These are phyloP conservation scores for Neocatenulostroma microsporum DNA, from an alignment of 2,329 filamentous ascomycete species.

Conservation along the genomic window DNA sequence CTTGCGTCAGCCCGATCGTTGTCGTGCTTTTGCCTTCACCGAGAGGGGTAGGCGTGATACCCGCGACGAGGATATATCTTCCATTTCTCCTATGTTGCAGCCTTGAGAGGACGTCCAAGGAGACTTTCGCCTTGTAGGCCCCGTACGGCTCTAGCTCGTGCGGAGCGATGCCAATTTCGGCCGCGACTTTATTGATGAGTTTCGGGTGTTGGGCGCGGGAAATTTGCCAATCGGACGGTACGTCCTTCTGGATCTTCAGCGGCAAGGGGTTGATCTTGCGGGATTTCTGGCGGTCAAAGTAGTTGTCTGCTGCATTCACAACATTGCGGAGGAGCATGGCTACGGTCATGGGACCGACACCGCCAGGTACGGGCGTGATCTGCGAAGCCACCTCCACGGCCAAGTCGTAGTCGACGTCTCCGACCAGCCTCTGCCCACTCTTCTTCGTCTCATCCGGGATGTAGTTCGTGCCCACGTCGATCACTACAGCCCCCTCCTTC, in stretches of 20 bases:
- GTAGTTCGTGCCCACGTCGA: slow-evolving; percentile 97
- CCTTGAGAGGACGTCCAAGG: slow-evolving; percentile 70
- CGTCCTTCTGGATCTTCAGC: slow-evolving; percentile 67
- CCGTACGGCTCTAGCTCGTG: slow-evolving; percentile 93
- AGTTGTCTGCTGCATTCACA: slow-evolving; percentile 71
- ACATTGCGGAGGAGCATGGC: slow-evolving; percentile 97
- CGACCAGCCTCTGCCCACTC: slow-evolving; percentile 83
- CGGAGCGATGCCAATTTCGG: slow-evolving; percentile 78
- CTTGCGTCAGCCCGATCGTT: slow-evolving; percentile 90
- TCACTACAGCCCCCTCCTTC: slow-evolving; percentile 89
- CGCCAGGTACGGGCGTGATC: slow-evolving; percentile 93
- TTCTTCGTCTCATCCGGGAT: slow-evolving; percentile 83
- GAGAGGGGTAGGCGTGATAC: slow-evolving; percentile 92
- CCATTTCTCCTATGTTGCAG: slow-evolving; percentile 82
- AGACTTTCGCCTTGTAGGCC: slow-evolving; percentile 92
- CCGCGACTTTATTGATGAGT: slow-evolving; percentile 73
- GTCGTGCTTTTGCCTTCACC: slow-evolving; percentile 98
- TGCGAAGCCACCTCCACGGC: slow-evolving; percentile 78
- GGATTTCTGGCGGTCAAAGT: slow-evolving; percentile 75
- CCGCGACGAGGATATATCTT: slow-evolving; percentile 84
- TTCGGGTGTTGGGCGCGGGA: slow-evolving; percentile 89
- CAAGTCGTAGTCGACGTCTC: slow-evolving; percentile 86
- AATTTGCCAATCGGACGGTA: slow-evolving; percentile 93
- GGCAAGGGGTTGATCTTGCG: slow-evolving; percentile 76
- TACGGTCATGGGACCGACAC: slow-evolving; percentile 97